Evolutionary conservation across 495 filamentous ascomycete species (phyloP), one percentile per base, ranked within the genome.

Genomic region (Schizothecium vesticola): DNA sequence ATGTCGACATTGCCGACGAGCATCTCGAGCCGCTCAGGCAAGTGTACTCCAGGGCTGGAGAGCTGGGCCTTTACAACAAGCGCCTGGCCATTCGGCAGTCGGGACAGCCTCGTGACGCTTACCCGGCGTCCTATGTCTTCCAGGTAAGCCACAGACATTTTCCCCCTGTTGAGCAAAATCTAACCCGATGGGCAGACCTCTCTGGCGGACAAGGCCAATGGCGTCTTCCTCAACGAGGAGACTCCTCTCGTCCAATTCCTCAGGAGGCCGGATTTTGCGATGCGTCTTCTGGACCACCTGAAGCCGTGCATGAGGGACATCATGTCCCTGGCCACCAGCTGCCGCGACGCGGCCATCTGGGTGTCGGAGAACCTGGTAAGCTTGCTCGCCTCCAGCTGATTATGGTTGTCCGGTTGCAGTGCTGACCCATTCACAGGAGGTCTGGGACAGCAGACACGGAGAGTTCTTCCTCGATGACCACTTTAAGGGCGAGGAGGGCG

Each of bases 251-350:
- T 70, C 12, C 56, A 10, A 10, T 5, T 72, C 13, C 28, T 74
- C 21, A 11, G 13, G 19, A 57, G 58, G 3, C 11, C 59, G 1
- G 72, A 74, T 19, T n/a, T 74, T 12, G 26, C 58, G 2, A 22
- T 25, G 1, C 23, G 19, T 1, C 55, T 74, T 10, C 8, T 72
- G 3, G 16, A 65, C 10, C 9, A 64, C 0, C 21, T 74, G 5
- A n/a, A 10, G n/a, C 70, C 70, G 0, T 64, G 65, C 59, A 43
- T 72, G 28, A 16, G 67, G 12, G 70, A 74, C 58, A 12, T 74
- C 5, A 64, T 68, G 6, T 63, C 70, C 0, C 55, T 74, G 43
- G 70, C 70, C 4, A 26, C 56, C 11, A 56, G 63, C n/a, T 74
- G 70, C 66, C 67, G 67, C 4, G 19, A 25, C 10, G 63, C 55